Conservation (phyloP, 176 grass and related monocot genomes). For the Melocanna baccifera region DNA sequence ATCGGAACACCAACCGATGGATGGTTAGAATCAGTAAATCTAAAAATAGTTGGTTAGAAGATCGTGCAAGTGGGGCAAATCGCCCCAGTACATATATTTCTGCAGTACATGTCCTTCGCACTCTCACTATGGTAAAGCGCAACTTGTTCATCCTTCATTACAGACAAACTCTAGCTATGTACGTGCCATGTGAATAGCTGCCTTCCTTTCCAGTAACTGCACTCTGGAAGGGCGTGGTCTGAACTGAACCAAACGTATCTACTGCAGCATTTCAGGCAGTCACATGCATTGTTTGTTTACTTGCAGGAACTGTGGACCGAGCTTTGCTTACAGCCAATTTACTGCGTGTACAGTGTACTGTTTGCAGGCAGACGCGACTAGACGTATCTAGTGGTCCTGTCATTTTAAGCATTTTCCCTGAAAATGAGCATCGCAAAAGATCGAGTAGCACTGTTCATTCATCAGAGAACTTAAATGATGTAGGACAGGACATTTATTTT, state of each 20-base stretch:
- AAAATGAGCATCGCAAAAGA: neutral
- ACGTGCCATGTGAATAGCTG: neutral
- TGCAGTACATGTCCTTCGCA: neutral
- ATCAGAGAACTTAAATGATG: neutral
- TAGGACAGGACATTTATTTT: too few relatives aligned
- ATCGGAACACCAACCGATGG: neutral
- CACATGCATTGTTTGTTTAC: conserved; percentile 38
- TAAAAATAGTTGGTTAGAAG: neutral
- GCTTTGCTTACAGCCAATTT: conserved; percentile 3
- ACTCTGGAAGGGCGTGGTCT: neutral
- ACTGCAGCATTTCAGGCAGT: neutral
- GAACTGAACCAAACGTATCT: neutral
- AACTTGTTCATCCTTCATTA: neutral
- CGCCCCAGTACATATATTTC: neutral
- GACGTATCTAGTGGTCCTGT: conserved; percentile 20
- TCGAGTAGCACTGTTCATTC: neutral
- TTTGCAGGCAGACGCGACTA: neutral
- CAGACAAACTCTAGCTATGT: neutral
- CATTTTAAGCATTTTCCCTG: neutral
- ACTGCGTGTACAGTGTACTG: neutral
- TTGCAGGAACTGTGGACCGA: neutral
- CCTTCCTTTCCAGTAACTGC: neutral
- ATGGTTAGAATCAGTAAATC: neutral
- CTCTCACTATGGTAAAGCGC: neutral
- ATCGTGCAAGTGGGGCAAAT: neutral